Percentiles rank a stretch among this genome's conserved stretches.
Evolutionary conservation across 495 filamentous ascomycete genomes (phyloP).

Genomic region (Penicillium atrosanguineum): DNA sequence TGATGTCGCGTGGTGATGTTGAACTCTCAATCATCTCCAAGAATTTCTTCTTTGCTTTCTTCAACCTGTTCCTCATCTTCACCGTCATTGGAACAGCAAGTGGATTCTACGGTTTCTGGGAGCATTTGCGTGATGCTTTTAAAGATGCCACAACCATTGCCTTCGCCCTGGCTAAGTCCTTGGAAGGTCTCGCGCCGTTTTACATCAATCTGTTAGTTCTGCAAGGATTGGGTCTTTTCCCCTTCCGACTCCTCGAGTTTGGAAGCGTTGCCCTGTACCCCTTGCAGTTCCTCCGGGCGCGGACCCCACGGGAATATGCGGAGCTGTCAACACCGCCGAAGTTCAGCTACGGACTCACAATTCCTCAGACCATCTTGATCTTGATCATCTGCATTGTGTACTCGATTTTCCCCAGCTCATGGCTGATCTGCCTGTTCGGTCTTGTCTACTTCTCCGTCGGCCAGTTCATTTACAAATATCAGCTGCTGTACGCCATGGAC

Average conservation of each 20-base stretch:
- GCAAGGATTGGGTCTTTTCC: slow-evolving; percentile 88
- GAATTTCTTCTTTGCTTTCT: slow-evolving; percentile 99
- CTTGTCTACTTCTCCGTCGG: slow-evolving; percentile 86
- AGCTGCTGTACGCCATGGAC: slow-evolving; percentile 97
- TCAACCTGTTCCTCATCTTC: slow-evolving; percentile 96
- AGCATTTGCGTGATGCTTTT: slow-evolving; percentile 67
- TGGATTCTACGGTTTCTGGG: slow-evolving; percentile 64
- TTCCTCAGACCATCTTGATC: slow-evolving; percentile 86
- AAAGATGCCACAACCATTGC: slow-evolving; percentile 78
- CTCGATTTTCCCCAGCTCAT: slow-evolving; percentile 80
- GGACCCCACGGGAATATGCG: slow-evolving; percentile 87
- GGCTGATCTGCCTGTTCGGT: slow-evolving; percentile 77
- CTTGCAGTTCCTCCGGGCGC: slow-evolving; percentile 70
- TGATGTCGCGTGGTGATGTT: slow-evolving; percentile 92
- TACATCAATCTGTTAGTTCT: slow-evolving; percentile 95
- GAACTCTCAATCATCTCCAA: slow-evolving; percentile 94
- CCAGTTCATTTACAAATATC: slow-evolving; percentile 96
- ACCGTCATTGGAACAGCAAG: slow-evolving; percentile 83
- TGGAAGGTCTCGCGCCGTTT: slow-evolving; percentile 72
- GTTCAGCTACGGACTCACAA: slow-evolving; percentile 95
- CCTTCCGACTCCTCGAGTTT: slow-evolving; percentile 87
- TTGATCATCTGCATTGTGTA: slow-evolving; percentile 95
- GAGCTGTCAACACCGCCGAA: slow-evolving; percentile 77
- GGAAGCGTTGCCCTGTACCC: slow-evolving; percentile 85
- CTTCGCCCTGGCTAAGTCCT: slow-evolving; percentile 67